phyloP scores from a whole-genome alignment of 768 basidiomycete genomes.

The Hygrophorus pudorinus region DNA sequence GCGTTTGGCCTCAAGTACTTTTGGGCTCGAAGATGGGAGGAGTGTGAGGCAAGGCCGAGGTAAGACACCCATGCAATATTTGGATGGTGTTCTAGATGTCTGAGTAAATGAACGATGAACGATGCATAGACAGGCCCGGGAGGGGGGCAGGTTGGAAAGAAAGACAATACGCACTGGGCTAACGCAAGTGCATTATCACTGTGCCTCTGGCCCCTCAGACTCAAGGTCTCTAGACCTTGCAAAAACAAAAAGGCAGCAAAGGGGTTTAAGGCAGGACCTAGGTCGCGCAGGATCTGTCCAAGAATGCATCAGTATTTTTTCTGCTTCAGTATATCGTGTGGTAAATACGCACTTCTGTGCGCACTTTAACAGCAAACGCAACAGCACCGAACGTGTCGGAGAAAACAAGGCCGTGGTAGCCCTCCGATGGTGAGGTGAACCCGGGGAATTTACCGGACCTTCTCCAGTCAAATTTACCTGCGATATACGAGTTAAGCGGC shows the following conservation, averaged over 20 bases:
- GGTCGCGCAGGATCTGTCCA: constrained; percentile 46
- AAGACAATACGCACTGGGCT: constrained; percentile 32
- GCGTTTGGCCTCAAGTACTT: constrained; percentile 41
- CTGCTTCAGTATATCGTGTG: constrained; percentile 4
- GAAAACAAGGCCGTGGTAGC: constrained; percentile 65
- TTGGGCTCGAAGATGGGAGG: constrained; percentile 48
- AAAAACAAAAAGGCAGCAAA: constrained; percentile 67
- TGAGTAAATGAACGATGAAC: constrained; percentile 11
- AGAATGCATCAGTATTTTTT: neutral
- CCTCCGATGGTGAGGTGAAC: constrained; percentile 66
- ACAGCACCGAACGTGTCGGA: constrained; percentile 54
- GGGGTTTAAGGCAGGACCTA: constrained; percentile 59
- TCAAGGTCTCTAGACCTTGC: constrained; percentile 74
- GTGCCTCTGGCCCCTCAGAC: constrained; percentile 62
- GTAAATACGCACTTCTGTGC: constrained; percentile 30
- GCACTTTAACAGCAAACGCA: constrained; percentile 60
- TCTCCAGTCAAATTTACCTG: constrained; percentile 66
- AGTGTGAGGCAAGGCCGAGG: constrained; percentile 55
- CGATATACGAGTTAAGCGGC: neutral
- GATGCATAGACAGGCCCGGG: neutral
- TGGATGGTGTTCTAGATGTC: constrained; percentile 55
- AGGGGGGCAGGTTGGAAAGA: neutral
- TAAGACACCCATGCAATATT: constrained; percentile 73
- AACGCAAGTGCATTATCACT: constrained; percentile 60
- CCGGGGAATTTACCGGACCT: constrained; percentile 60